Conservation (phyloP, 768 basidiomycete species). For the Phaeotremella skinneri region DNA sequence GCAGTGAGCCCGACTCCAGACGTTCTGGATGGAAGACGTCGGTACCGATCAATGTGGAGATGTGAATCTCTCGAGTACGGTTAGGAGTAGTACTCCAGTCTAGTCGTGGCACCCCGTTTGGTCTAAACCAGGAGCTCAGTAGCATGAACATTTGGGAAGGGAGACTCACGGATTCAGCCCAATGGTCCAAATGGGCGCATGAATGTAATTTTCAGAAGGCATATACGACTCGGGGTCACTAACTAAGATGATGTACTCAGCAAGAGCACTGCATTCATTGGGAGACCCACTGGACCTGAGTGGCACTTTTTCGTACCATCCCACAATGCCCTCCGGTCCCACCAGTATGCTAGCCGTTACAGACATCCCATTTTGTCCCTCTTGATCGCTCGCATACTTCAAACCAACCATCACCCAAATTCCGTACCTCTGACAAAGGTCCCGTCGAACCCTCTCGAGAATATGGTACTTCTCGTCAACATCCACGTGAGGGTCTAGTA, state of each 20-base stretch:
- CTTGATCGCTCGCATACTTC: conserved; percentile 1
- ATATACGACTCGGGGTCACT: neutral
- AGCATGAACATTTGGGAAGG: neutral
- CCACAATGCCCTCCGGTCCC: conserved; percentile 14
- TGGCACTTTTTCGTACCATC: conserved; percentile 18
- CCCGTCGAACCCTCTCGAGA: conserved; percentile 7
- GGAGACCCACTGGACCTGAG: conserved; percentile 14
- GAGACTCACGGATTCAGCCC: neutral
- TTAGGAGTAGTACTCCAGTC: conserved; percentile 8
- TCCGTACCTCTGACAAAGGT: conserved; percentile 16
- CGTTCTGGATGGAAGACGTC: conserved; percentile 23
- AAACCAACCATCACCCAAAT: conserved; percentile 19
- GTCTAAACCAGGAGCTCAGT: neutral
- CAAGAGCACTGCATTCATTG: neutral
- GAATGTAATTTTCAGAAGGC: neutral
- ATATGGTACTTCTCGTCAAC: conserved; percentile 5
- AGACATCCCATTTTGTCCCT: conserved; percentile 15
- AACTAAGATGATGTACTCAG: neutral
- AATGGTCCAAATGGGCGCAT: neutral
- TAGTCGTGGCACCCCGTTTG: neutral
- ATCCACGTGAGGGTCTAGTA: neutral
- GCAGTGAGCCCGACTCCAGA: neutral
- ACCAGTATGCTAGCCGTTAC: conserved; percentile 6
- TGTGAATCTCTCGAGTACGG: conserved; percentile 4
- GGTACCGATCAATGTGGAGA: conserved; percentile 23